A percentile compares a stretch with the other conserved stretches of the same genome.
These are phyloP conservation scores for Colletotrichum euphorbiae DNA, from an alignment of 2,329 filamentous ascomycete species.

Conservation along the genomic window DNA sequence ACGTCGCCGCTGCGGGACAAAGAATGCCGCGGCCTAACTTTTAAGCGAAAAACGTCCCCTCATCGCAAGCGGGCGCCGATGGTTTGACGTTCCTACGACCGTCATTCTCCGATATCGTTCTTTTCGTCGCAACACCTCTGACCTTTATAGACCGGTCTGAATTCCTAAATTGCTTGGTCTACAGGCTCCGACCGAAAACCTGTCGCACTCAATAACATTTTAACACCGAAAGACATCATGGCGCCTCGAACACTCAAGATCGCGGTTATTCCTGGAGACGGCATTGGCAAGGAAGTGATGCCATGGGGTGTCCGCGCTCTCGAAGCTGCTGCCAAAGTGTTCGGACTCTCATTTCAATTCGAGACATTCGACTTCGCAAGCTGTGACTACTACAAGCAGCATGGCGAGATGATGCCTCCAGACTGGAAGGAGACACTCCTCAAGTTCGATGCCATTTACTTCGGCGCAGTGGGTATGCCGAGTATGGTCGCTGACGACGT, in stretches of 20 bases:
- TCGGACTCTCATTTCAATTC: slow-evolving; percentile 67
- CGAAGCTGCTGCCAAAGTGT: slow-evolving; percentile 55
- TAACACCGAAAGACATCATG: background rate
- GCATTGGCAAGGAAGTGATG: slow-evolving; percentile 77
- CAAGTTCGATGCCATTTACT: slow-evolving; percentile 69
- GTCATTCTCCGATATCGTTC: slow-evolving; percentile 5
- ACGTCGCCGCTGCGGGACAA: slow-evolving; percentile 25
- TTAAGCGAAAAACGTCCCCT: slow-evolving; percentile 20
- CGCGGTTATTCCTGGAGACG: slow-evolving; percentile 76
- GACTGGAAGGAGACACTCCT: slow-evolving; percentile 53
- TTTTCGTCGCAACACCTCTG: background rate
- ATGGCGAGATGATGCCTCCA: slow-evolving; percentile 53
- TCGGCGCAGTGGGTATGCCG: slow-evolving; percentile 73
- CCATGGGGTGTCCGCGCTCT: slow-evolving; percentile 44
- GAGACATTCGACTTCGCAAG: slow-evolving; percentile 74
- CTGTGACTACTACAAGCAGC: slow-evolving; percentile 62
- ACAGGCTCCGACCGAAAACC: no score
- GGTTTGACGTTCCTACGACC: background rate
- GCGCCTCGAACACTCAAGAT: slow-evolving; percentile 50
- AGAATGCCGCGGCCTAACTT: slow-evolving; percentile 18
- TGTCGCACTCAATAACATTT: background rate
- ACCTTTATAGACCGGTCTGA: background rate
- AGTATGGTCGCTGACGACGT: slow-evolving; percentile 71
- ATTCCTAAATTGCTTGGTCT: no score
- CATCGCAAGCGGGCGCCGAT: background rate